A percentile compares a stretch with the other conserved stretches of the same genome.
phyloP scores from a whole-genome alignment of 2,329 filamentous ascomycete genomes.

The Pseudogymnoascus sp. region DNA sequence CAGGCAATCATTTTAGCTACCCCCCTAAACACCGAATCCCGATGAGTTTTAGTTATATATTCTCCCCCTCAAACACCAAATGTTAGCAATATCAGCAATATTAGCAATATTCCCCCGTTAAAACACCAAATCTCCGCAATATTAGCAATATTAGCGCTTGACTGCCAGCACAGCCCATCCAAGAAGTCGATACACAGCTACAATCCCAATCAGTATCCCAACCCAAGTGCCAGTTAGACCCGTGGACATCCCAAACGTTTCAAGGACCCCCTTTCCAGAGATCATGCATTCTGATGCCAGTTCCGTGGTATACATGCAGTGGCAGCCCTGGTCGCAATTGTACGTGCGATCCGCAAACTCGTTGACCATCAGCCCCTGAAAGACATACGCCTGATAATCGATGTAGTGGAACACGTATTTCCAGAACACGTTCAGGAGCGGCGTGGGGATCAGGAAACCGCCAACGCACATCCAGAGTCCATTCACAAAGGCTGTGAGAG shows the following conservation, averaged over 20 bases:
- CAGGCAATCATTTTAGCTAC: not conserved
- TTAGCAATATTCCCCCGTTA: conserved; percentile 13
- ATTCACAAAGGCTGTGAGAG: conserved; percentile 76
- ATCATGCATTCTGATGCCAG: conserved; percentile 60
- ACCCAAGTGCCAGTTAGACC: conserved; percentile 60
- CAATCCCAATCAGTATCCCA: conserved; percentile 70
- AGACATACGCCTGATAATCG: conserved; percentile 80
- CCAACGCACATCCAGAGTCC: conserved; percentile 84
- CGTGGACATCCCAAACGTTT: conserved; percentile 59
- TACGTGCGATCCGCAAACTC: conserved; percentile 66
- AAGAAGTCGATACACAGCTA: conserved; percentile 62
- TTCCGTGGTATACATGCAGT: conserved; percentile 62
- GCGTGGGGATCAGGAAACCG: conserved; percentile 70
- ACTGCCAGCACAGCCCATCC: conserved; percentile 52
- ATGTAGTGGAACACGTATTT: conserved; percentile 84
- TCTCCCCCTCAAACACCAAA: not conserved
- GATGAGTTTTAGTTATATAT: not conserved
- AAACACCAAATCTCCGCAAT: conserved; percentile 13
- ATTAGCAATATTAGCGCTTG: conserved; percentile 20
- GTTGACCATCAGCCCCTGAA: conserved; percentile 89
- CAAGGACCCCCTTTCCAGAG: conserved; percentile 60
- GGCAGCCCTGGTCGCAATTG: conserved; percentile 41
- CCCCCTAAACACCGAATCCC: not conserved
- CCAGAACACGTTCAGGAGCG: conserved; percentile 73
- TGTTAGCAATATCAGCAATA: conserved; percentile 13